phyloP scores from a whole-genome alignment of 2,329 filamentous ascomycete species.

The Trichoderma lentiforme region DNA sequence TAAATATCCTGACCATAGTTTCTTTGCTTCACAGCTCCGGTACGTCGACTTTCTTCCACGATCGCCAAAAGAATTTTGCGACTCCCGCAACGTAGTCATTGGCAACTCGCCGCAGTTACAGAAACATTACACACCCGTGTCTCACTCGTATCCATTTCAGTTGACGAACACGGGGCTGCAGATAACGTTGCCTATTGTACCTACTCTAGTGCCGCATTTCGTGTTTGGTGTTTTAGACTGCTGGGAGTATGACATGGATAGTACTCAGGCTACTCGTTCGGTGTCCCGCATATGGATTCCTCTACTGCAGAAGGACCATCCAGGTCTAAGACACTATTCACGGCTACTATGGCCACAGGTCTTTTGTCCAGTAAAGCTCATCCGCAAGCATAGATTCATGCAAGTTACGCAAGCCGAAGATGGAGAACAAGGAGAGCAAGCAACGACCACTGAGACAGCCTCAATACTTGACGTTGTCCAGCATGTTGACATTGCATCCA shows the following conservation, averaged over 20 bases:
- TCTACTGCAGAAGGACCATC: neutral
- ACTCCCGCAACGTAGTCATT: neutral
- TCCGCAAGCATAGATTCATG: neutral
- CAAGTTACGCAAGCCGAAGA: neutral
- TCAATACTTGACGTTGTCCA: neutral
- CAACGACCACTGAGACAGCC: neutral
- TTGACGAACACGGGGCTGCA: neutral
- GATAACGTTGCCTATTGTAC: constrained; percentile 6
- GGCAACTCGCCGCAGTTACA: constrained; percentile 3
- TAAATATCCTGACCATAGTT: neutral
- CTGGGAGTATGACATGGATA: neutral
- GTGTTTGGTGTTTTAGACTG: constrained; percentile 11
- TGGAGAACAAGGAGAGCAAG: neutral
- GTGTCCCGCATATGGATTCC: constrained; percentile 15
- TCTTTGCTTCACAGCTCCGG: constrained; percentile 6
- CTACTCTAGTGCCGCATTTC: constrained; percentile 7
- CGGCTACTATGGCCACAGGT: neutral
- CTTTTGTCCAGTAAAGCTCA: neutral
- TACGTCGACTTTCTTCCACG: constrained; percentile 9
- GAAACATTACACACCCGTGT: neutral
- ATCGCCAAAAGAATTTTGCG: constrained; percentile 5
- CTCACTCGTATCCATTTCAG: constrained; percentile 9
- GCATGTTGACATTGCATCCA: constrained; percentile 11
- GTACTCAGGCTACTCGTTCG: neutral
- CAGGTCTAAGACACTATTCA: neutral